Base-by-base conservation (phyloP, 768 basidiomycete species). In the Russula olivacea region DNA sequence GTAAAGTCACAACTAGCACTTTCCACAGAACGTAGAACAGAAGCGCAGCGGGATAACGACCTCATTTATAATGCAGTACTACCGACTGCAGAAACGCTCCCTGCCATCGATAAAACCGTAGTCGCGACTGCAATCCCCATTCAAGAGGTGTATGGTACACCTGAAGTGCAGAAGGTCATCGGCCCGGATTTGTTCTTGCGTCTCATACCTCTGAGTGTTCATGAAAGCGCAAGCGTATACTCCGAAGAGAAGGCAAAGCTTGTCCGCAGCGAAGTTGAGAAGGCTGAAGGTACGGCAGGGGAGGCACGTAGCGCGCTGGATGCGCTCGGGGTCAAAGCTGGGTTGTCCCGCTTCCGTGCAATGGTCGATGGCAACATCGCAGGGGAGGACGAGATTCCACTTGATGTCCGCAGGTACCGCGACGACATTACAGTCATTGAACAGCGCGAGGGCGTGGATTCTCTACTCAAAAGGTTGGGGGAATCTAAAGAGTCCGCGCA, bases 201-300 rank as follows among this genome's bases (percentile, higher is more conserved):
- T 49, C 82, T 99, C 5, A 82, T 99, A 38, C 97, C 97, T 14
- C 77, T 99, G 49, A 90, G 89, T 68, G 93, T 99, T 7, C 95
- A 98, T 72, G 95, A 98, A 75, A 91, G 90, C 66, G 96, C 96
- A 15, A 91, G 88, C 62, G 86, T 99, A 15, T 99, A 99, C 74
- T 96, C 93, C 0, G 97, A 99, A 74, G 97, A 99, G 76, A 98
- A 98, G 77, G 97, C 96, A 23, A 98, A 99, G 74, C 72, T 91
- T 30, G 93, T 94, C 9, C 81, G 97, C 45, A 84, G 79, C 6
- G 94, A 98, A 72, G 90, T 89, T 9, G 96, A 98, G 77, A 84
- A 85, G 57, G 88, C 86, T 0, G 95, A 98, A 66, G 77, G 83
- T 25, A 87, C 89, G 0, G 93, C 97, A 70, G 88, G 80, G 6